Conservation (phyloP, 2,329 filamentous ascomycete species). For the Hypomyces perniciosus region DNA sequence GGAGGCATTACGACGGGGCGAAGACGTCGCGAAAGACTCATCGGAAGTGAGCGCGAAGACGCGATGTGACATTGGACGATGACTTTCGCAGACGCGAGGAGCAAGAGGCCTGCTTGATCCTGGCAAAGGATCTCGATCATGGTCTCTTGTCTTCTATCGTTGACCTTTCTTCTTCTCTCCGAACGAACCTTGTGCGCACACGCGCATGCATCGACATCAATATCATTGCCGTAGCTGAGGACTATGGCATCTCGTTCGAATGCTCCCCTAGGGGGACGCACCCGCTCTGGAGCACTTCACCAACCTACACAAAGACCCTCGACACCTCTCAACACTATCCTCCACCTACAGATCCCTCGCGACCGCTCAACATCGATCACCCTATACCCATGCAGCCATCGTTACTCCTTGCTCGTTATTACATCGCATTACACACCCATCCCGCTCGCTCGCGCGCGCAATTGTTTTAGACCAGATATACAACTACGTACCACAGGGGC, state of each 20-base stretch:
- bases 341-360: neutral
- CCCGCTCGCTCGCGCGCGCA: neutral
- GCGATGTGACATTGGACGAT: neutral
- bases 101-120: neutral
- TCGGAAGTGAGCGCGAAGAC: conserved; percentile 23
- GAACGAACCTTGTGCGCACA: neutral
- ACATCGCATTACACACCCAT: neutral
- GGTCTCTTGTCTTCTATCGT: neutral
- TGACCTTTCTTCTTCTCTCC: neutral
- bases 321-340: neutral
- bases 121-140: neutral
- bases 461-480: neutral
- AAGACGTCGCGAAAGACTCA: conserved; percentile 22
- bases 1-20: conserved; percentile 21
- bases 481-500: neutral
- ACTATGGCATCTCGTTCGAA: neutral
- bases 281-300: neutral
- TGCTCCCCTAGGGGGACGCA: neutral
- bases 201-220: neutral
- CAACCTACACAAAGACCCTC: neutral
- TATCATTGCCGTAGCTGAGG: neutral
- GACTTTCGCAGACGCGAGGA: neutral
- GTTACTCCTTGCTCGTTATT: neutral
- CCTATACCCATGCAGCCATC: neutral
- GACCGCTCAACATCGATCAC: neutral